Percentiles rank a stretch among this genome's conserved stretches.
Conservation (phyloP, 257 asterid species). For the Anisodus tanguticus region DNA sequence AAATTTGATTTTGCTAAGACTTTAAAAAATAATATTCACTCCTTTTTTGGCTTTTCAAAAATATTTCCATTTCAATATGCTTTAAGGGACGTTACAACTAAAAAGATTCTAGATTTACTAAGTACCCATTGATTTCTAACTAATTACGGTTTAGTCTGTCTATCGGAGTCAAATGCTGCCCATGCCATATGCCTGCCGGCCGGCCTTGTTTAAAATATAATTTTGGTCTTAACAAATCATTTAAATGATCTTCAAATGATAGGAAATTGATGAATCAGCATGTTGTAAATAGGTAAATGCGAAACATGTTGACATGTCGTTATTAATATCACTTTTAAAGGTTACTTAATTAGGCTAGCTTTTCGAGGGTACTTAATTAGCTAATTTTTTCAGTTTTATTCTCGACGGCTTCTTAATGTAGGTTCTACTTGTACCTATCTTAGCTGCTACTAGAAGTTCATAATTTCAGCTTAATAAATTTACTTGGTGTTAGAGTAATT, state of each 20-base stretch:
- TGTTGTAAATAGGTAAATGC: background rate
- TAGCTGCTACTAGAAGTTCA: slow-evolving; percentile 24
- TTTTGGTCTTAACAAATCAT: background rate
- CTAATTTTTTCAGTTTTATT: background rate
- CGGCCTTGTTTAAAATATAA: background rate
- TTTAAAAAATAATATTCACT: slow-evolving; percentile 1
- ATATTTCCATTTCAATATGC: background rate
- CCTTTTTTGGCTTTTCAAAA: background rate
- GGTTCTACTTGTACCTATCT: background rate
- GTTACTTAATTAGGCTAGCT: too few species aligned
- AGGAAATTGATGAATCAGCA: background rate
- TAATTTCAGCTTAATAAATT: background rate
- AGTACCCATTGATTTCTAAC: background rate
- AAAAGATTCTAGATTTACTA: background rate
- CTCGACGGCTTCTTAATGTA: background rate
- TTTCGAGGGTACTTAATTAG: background rate
- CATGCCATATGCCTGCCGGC: background rate
- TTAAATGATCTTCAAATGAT: background rate
- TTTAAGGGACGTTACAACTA: slow-evolving; percentile 27
- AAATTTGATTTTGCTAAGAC: slow-evolving; percentile 9
- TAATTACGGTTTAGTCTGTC: background rate
- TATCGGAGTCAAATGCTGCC: background rate
- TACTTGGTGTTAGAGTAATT: too few species aligned
- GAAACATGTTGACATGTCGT: background rate
- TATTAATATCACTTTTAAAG: background rate